These are phyloP conservation scores for Colletotrichum paranaense DNA, from an alignment of 2,329 filamentous ascomycete species.

Conservation along the genomic window DNA sequence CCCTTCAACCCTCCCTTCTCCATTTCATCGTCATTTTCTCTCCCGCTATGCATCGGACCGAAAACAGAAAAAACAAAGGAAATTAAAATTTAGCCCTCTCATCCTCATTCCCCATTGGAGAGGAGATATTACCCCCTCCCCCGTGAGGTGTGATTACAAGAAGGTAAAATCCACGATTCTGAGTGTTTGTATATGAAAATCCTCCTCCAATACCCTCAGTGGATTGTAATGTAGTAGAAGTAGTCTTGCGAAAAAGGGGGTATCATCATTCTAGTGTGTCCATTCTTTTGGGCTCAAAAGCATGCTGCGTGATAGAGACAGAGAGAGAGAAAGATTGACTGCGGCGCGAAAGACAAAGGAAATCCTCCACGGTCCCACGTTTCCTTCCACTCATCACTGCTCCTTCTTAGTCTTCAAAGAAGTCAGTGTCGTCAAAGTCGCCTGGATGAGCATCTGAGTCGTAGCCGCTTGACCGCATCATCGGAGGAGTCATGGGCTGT, in stretches of 20 bases:
- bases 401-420: conserved; percentile 63
- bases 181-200: conserved; percentile 14
- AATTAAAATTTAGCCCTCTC: conserved; percentile 21
- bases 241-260: conserved; percentile 45
- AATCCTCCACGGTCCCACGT: conserved; percentile 18
- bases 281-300: conserved; percentile 32
- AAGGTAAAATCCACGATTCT: conserved; percentile 5
- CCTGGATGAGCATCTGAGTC: conserved; percentile 71
- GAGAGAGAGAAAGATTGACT: conserved; percentile 26
- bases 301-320: conserved; percentile 27
- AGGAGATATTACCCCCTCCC: not conserved
- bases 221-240: conserved; percentile 9
- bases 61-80: conserved; percentile 22
- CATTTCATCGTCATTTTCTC: conserved; percentile 25
- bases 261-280: conserved; percentile 49
- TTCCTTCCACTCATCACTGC: conserved; percentile 36
- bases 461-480: conserved; percentile 69
- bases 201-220: conserved; percentile 4
- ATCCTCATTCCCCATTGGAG: not conserved
- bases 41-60: conserved; percentile 14
- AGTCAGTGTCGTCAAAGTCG: conserved; percentile 69
- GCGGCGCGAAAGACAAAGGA: conserved; percentile 33
- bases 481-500: conserved; percentile 68
- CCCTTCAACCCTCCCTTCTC: not conserved
- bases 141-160: not conserved